Evolutionary conservation across 306 rosid genomes (phyloP), one percentile per base, ranked within the genome.

Genomic region (Rosa rugosa): DNA sequence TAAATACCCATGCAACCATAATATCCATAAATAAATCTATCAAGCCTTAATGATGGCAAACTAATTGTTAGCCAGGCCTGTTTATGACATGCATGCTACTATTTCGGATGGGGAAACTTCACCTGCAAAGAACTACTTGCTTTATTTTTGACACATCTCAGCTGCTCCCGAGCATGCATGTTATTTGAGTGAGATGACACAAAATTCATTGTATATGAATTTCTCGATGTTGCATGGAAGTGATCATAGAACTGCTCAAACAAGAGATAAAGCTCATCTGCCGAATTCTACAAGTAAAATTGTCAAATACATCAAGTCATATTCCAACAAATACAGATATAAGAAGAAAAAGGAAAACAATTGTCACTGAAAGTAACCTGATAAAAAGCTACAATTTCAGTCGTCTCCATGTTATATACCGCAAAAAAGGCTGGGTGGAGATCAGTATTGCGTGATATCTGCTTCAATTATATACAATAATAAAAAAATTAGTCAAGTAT

Each of bases 381-480:
- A 89, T 91, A 91, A 84, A 95, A 95, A 67, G 99, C 91, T 75
- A 91, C 84, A 71, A 95, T 91, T 88, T 91, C 97, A 66, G 99
- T 93, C 31, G 99, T 91, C 88, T 91, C 99, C 99, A 95, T 95
- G 90, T 93, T 87, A 86, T 95, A 95, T 66, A 95, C 91, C 69
- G 97, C 94, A 71, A 91, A 90, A 83, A 95, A 95, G 47, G 94
- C 92, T 25, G 88, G 88, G 53, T 93, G 94, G 36, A 90, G 88
- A 86, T 95, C 99, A 18, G 90, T 85, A 83, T 82, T 86, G 85
- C 98, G 87, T 54, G 92, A 85, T 74, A 91, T 91, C 98, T 95
- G 86, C 78, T 84, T 80, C 75, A 85, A 83, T 86, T n/a, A 81
- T 79, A 77, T 34, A 69, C 36, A 59, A 74, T 71, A 72, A 85